A percentile compares a stretch with the other conserved stretches of the same genome.
phyloP scores from a whole-genome alignment of 768 basidiomycete species.

The Psilocybe azurescens region DNA sequence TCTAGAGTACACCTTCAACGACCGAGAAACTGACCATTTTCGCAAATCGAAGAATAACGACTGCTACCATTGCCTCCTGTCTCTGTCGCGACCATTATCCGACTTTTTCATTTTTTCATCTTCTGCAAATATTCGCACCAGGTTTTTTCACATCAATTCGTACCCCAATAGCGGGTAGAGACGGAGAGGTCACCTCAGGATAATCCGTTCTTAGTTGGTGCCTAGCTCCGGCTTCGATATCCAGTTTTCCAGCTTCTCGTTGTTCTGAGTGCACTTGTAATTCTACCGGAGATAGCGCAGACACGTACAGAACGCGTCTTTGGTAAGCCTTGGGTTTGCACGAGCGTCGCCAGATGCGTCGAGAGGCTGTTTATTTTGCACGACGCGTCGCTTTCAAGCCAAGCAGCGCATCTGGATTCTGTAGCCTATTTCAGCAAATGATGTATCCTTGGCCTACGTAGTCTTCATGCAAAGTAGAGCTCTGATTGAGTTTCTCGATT shows the following conservation, averaged over 20 bases:
- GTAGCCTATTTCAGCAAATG: background rate
- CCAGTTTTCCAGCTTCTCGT: background rate
- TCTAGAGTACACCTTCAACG: background rate
- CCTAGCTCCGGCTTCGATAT: background rate
- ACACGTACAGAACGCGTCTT: background rate
- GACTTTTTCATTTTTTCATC: background rate
- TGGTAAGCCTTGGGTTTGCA: background rate
- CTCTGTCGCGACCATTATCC: background rate
- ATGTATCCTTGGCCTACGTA: background rate
- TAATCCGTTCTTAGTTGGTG: background rate
- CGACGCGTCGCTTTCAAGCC: background rate
- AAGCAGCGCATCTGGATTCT: background rate
- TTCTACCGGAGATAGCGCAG: background rate
- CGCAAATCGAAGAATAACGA: background rate
- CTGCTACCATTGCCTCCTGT: too few relatives aligned
- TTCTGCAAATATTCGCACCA: background rate
- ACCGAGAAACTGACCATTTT: background rate
- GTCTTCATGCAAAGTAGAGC: background rate
- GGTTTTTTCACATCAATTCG: background rate
- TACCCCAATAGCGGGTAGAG: background rate
- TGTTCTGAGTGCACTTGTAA: background rate
- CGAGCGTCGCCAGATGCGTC: background rate
- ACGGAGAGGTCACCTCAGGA: background rate
- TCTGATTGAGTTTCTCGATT: constrained; percentile 9
- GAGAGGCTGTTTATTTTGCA: too few relatives aligned